phyloP scores from a whole-genome alignment of 495 filamentous ascomycete genomes.

The Astrothelium macrocarpum region DNA sequence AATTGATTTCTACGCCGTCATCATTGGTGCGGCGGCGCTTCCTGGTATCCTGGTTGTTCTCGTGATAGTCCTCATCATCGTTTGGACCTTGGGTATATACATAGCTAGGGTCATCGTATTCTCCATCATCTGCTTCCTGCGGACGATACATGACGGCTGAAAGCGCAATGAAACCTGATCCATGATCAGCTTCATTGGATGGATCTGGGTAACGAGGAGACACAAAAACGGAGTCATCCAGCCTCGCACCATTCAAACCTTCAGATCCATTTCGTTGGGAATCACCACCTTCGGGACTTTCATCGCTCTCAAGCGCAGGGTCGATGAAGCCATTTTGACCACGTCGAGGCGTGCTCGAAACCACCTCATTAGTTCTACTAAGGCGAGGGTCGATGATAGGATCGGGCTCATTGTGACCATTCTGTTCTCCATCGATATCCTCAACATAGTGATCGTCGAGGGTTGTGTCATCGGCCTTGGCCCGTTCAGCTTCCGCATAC shows the following conservation, averaged over 20 bases:
- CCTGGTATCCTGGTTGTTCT: slow-evolving; percentile 11
- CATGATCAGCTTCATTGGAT: not conserved
- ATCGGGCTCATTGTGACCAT: slow-evolving; percentile 26
- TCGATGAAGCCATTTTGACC: slow-evolving; percentile 13
- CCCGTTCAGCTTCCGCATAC: slow-evolving; percentile 41
- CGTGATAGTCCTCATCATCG: not conserved
- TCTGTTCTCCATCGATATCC: slow-evolving; percentile 23
- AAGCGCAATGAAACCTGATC: slow-evolving; percentile 22
- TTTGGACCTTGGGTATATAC: slow-evolving; percentile 10
- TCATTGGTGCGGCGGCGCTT: slow-evolving; percentile 1
- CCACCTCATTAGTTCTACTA: slow-evolving; percentile 6
- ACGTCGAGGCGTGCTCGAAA: not conserved
- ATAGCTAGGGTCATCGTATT: slow-evolving; percentile 9
- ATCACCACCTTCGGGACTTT: slow-evolving; percentile 15
- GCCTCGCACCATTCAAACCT: slow-evolving; percentile 16
- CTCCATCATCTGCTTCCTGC: slow-evolving; percentile 14
- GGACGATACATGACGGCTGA: slow-evolving; percentile 27
- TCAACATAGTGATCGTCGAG: slow-evolving; percentile 34
- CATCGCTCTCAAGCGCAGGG: slow-evolving; percentile 11
- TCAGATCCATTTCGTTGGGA: slow-evolving; percentile 4
- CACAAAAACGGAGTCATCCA: not conserved
- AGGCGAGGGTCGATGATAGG: slow-evolving; percentile 45
- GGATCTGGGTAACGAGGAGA: not conserved
- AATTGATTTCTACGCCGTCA: not conserved
- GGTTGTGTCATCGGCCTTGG: slow-evolving; percentile 35